Evolutionary conservation across 345 rosid genomes (phyloP).

Genomic region (Eucalyptus coolabah): DNA sequence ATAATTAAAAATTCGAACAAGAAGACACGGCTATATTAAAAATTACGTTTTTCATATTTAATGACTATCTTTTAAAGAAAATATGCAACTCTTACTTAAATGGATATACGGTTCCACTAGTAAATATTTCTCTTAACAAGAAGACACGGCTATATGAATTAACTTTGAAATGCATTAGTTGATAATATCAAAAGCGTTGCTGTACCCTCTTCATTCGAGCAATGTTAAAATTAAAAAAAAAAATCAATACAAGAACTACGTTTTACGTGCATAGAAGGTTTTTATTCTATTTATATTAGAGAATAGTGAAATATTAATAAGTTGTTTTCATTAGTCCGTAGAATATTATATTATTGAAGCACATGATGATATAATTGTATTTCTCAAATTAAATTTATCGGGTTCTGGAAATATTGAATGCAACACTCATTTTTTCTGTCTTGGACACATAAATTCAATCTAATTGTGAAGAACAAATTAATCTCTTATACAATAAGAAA

Average conservation of each 20-base stretch:
- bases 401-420: background rate
- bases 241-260: background rate
- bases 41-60: background rate
- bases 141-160: background rate
- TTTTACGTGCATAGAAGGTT: background rate
- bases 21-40: no score
- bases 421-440: background rate
- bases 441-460: background rate
- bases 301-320: background rate
- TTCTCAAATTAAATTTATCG: background rate
- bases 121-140: background rate
- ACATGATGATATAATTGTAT: background rate
- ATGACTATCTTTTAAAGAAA: background rate
- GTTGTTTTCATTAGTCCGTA: background rate
- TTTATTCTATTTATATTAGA: background rate
- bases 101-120: background rate
- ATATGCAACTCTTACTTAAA: background rate
- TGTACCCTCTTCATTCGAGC: background rate
- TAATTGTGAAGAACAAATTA: background rate
- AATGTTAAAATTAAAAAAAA: background rate
- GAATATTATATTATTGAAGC: background rate
- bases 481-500: background rate
- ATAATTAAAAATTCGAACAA: background rate
- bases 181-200: no score
- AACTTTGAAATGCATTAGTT: background rate